phyloP scores from a whole-genome alignment of 192 early-diverging fungal genomes.

The Glomus cerebriforme region DNA sequence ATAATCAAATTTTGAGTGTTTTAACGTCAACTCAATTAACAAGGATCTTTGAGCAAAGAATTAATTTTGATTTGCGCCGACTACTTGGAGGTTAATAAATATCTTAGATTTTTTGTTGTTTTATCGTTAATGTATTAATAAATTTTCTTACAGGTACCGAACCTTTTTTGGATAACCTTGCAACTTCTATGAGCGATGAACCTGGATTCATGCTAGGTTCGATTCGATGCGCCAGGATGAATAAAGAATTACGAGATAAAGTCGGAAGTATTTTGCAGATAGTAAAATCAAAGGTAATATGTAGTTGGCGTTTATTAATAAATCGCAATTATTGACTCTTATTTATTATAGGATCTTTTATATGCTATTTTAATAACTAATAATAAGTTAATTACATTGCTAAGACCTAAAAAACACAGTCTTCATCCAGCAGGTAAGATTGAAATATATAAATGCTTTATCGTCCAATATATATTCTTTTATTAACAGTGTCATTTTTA shows the following conservation, averaged over 20 bases:
- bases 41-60: slow-evolving; percentile 81
- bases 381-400: slow-evolving; percentile 71
- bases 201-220: slow-evolving; percentile 77
- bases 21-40: slow-evolving; percentile 80
- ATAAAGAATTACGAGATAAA: slow-evolving; percentile 65
- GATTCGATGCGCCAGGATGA: slow-evolving; percentile 73
- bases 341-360: slow-evolving; percentile 54
- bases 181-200: slow-evolving; percentile 67
- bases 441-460: neutral
- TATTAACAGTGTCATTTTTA: neutral
- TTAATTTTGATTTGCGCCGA: slow-evolving; percentile 86
- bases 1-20: slow-evolving; percentile 84
- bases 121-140: neutral
- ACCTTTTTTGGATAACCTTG: slow-evolving; percentile 76
- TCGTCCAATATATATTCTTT: neutral
- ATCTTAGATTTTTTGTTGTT: neutral
- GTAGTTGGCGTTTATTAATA: neutral
- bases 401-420: slow-evolving; percentile 75
- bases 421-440: slow-evolving; percentile 70
- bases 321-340: neutral
- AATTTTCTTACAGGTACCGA: slow-evolving; percentile 61
- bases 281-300: slow-evolving; percentile 57
- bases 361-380: slow-evolving; percentile 82
- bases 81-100: slow-evolving; percentile 64
- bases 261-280: slow-evolving; percentile 61